phyloP scores from a whole-genome alignment of 2,329 filamentous ascomycete genomes.

The Nothophoma quercina region DNA sequence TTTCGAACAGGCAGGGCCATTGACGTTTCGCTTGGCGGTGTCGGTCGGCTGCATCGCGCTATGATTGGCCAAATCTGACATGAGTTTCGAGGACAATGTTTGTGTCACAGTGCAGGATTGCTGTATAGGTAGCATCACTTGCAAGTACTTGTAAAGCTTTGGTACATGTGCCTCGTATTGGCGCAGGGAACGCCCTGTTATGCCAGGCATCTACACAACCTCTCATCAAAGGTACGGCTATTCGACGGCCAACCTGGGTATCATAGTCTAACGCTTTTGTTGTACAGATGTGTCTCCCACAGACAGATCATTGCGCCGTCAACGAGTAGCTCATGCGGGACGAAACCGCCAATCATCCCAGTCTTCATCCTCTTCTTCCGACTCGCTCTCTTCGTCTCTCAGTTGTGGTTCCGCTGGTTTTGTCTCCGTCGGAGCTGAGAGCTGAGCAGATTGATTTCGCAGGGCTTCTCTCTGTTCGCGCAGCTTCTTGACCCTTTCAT shows the following conservation, averaged over 20 bases:
- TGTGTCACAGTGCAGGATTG: not conserved
- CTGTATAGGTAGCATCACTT: no score
- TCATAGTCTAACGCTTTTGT: constrained; percentile 9
- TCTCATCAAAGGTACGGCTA: not conserved
- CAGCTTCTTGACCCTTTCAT: constrained; percentile 54
- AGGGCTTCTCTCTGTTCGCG: constrained; percentile 57
- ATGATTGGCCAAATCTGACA: constrained; percentile 11
- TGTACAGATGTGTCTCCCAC: constrained; percentile 5
- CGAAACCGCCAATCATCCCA: constrained; percentile 50
- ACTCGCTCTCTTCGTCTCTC: constrained; percentile 45
- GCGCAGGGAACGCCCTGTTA: constrained; percentile 13
- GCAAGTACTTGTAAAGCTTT: no score
- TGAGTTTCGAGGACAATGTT: not conserved
- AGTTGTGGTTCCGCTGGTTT: not conserved
- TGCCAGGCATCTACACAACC: constrained; percentile 5
- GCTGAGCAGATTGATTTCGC: constrained; percentile 31
- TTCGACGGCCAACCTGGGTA: constrained; percentile 10
- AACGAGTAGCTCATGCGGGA: constrained; percentile 33
- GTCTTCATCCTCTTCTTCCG: constrained; percentile 43
- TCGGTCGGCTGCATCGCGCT: constrained; percentile 3
- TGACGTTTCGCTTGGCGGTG: constrained; percentile 11
- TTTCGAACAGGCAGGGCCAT: constrained; percentile 10
- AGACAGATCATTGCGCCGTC: constrained; percentile 6
- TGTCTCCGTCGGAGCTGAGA: constrained; percentile 16
- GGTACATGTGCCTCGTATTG: constrained; percentile 6